Conservation (phyloP, 805 yeast genomes). For the Metschnikowia cubensis region DNA sequence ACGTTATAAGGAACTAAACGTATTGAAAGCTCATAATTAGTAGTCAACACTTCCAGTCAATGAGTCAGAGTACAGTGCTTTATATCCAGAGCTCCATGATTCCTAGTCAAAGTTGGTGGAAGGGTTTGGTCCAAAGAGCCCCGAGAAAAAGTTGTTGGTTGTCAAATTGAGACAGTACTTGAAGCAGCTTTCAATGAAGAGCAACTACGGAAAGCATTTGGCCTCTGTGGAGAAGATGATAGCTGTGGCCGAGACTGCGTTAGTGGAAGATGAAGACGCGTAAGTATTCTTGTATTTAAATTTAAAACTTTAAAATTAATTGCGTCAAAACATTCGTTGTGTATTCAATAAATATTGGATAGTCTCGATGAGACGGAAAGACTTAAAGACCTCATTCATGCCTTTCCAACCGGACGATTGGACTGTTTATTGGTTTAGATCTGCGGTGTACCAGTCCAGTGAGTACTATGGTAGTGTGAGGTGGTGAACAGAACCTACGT, state of each 20-base stretch:
- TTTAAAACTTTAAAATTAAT: not conserved
- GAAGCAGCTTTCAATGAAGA: constrained; percentile 60
- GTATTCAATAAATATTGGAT: not conserved
- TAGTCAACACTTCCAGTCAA: too few relatives aligned
- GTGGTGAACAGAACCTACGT: too few relatives aligned
- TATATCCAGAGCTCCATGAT: too few relatives aligned
- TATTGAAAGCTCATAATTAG: too few relatives aligned
- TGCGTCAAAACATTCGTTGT: too few relatives aligned
- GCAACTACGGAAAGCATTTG: constrained; percentile 73
- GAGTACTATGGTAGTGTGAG: too few relatives aligned
- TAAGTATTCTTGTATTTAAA: constrained; percentile 1
- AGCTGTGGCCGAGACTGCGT: constrained; percentile 49
- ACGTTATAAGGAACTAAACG: too few relatives aligned
- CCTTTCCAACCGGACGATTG: constrained; percentile 5
- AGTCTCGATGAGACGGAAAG: constrained; percentile 5
- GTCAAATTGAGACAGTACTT: constrained; percentile 75
- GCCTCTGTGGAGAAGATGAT: constrained; percentile 77
- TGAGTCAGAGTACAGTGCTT: too few relatives aligned
- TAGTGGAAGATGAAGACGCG: constrained; percentile 32
- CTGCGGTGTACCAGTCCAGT: too few relatives aligned
- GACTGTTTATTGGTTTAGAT: constrained; percentile 6
- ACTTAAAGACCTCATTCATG: constrained; percentile 3
- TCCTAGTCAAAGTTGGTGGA: constrained; percentile 84
- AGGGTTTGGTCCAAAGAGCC: constrained; percentile 56
- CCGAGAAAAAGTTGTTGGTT: constrained; percentile 66